Conservation (phyloP, 75 land plant genomes). For the Pseudotsuga menziesii region DNA sequence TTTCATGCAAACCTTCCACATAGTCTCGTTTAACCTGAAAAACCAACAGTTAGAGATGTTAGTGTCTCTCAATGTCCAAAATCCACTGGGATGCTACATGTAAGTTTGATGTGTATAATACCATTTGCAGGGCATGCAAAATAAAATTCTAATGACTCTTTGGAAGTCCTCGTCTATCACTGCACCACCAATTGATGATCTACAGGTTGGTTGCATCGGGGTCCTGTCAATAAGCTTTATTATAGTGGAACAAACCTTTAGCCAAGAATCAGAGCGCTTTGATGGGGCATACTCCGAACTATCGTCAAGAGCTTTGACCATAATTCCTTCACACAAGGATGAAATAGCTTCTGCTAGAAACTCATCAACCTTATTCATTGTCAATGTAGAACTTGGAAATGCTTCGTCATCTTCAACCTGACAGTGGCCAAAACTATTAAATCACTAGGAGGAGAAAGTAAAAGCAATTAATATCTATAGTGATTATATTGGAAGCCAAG, state of each 20-base stretch:
- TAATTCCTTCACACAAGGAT: slow-evolving; percentile 95
- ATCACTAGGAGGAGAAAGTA: neutral
- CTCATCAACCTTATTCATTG: slow-evolving; percentile 44
- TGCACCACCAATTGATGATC: neutral
- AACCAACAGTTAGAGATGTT: neutral
- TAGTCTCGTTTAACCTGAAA: slow-evolving; percentile 93
- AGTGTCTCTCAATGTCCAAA: neutral
- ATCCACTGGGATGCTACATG: neutral
- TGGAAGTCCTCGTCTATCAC: neutral
- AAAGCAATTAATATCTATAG: neutral
- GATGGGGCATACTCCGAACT: slow-evolving; percentile 89
- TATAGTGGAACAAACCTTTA: slow-evolving; percentile 57
- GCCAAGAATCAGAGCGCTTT: slow-evolving; percentile 89
- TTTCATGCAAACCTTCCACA: slow-evolving; percentile 82
- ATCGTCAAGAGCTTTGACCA: slow-evolving; percentile 84
- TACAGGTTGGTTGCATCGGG: neutral
- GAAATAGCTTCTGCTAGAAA: slow-evolving; percentile 74
- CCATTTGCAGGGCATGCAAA: neutral
- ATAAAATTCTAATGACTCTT: neutral
- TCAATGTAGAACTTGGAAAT: slow-evolving; percentile 17
- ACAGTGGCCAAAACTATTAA: neutral
- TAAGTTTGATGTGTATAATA: neutral
- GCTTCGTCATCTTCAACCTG: slow-evolving; percentile 80
- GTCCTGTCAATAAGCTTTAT: neutral
- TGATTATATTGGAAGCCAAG: too few relatives aligned